Evolutionary conservation across 192 early-diverging fungal species (phyloP), one percentile per base, ranked within the genome.

Genomic region (Umbelopsis sp.): DNA sequence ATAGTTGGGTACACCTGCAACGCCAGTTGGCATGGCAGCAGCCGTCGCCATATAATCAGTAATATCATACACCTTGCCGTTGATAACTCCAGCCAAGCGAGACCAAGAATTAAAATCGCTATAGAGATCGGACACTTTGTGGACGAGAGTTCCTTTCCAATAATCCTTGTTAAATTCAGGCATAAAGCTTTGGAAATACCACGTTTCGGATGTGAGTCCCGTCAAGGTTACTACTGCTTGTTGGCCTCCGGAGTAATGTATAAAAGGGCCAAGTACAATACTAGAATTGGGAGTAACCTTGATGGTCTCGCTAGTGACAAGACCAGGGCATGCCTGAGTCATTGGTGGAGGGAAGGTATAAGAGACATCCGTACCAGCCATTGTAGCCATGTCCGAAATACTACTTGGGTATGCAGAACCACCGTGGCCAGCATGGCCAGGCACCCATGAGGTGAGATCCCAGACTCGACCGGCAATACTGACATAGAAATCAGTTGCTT

Each of bases 21-120:
- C 14, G 21, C 65, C 65, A n/a, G 72, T 26, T 32, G 73, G 72
- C 45, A 45, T 71, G 56, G 80, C 80, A 49, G 83, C 77, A 4
- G 66, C 50, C 34, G 87, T 86, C 36, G 71, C 68, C 36, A 92
- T 70, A 72, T 93, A 93, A 56, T 77, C 81, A 3, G 89, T 83
- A 44, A 93, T 74, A 62, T 93, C 92, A 70, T 86, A 93, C 24
- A 93, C 85, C 69, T 86, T 81, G 69, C 82, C 80, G 47, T 89
- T 75, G 53, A 92, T 88, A 79, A 66, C 79, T 24, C 76, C 78
- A 83, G 73, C 83, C 75, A 67, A 77, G 74, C 69, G 82, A 25
- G 66, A 88, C 85, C 68, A 86, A 69, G 69, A 83, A 51, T 74
- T 34, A 47, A 71, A 68, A 38, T 81, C 74, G 12, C 71, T 74